Evolutionary conservation across 1,284 basidiomycete species (phyloP), one percentile per base, ranked within the genome.

Genomic region (Malassezia restricta): DNA sequence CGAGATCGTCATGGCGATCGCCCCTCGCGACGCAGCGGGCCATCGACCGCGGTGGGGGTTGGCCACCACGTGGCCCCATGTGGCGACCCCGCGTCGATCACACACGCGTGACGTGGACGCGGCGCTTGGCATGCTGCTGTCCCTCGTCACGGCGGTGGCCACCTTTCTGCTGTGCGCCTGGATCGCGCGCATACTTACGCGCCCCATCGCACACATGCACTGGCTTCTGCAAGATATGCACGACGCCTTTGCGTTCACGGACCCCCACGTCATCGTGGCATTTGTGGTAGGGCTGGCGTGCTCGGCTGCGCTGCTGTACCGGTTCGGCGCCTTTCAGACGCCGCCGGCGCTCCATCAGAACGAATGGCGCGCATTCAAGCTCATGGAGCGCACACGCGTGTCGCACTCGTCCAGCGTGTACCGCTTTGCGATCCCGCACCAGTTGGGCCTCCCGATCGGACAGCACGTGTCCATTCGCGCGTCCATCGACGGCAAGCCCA

Each of bases 351-450:
- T 94, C 53, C 79, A 86, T 74, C 80, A 86, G 3, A 78, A 79
- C 54, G 76, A 78, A 51, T 98, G 87, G 84, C 81, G 86, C 69
- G 78, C 84, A 56, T 95, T 87, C 77, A 80, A 83, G 43, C 81
- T 98, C 51, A 76, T 79, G 57, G 79, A 86, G 66, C 94, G 91
- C 76, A 83, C 82, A 44, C 77, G 81, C 62, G 78, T 96, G 55
- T 94, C 90, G n/a, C 85, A 85, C 59, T 98, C 98, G 77, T 94
- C 90, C 46, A 89, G 90, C 56, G 79, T 90, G 86, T 92, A 66
- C 59, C 88, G 89, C 59, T 94, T 95, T 74, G 82, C 78, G 40
- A 80, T 98, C 12, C 77, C 79, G 57, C 83, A 86, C 75, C 78
- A 84, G 49, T 83, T 98, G 12, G 91, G 91, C 54, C 82, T 98